Conservation (phyloP, 176 grass and related monocot species). For the Aegilops umbellulata region DNA sequence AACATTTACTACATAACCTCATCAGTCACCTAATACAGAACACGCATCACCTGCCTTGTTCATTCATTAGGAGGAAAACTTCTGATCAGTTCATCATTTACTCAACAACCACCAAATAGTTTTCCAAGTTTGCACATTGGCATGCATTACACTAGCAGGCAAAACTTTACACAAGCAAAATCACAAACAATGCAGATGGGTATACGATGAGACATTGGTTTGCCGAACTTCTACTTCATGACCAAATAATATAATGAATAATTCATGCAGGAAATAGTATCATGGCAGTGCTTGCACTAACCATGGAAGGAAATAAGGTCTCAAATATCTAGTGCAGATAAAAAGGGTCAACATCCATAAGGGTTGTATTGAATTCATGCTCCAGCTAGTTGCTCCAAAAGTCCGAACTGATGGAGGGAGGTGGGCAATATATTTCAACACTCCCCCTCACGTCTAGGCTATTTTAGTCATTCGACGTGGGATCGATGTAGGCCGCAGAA, state of each 20-base stretch:
- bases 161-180: neutral
- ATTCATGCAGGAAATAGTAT: slow-evolving; percentile 4
- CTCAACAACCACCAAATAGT: neutral
- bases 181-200: neutral
- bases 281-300: neutral
- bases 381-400: no score
- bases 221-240: neutral
- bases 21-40: neutral
- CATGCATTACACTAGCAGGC: neutral
- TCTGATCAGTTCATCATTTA: slow-evolving; percentile 1
- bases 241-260: neutral
- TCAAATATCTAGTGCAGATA: neutral
- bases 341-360: neutral
- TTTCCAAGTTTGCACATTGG: neutral
- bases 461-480: no score
- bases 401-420: no score
- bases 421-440: no score
- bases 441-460: no score
- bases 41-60: neutral
- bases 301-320: neutral
- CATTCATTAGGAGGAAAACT: slow-evolving; percentile 6
- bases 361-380: neutral
- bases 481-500: no score
- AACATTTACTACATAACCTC: neutral
- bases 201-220: neutral